Base-by-base conservation (phyloP, 1,139 yeast species). In the Chernovozyma aurita region DNA sequence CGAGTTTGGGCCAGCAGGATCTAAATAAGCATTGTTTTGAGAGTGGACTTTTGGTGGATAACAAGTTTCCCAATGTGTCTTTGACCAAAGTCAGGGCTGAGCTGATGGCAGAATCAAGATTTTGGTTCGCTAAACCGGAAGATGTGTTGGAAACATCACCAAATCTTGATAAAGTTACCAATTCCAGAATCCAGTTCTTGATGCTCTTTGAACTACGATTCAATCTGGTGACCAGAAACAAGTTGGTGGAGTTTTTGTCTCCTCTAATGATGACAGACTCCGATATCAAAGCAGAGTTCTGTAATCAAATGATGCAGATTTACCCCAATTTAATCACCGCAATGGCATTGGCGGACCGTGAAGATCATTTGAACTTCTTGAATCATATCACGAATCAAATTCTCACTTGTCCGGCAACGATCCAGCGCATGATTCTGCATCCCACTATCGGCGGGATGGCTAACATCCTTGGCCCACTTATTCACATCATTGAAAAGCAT, bases 401-500 rank as follows among this genome's bases (percentile, higher is more conserved):
- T 14, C 78, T 79, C 52, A 78, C 85, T 0, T 78, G 85, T 45
- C 85, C 85, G 1, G 70, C 73, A 7, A 74, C 78, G 25, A 71
- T 78, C 1, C 63, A 64, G 0, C 50, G 59, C 11, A 26, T 16
- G 28, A 54, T 76, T 11, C 17, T 15, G 16, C 16, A 18, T 15
- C 25, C 32, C 4, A 15, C 32, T 6, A 13, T 6, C 7, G 25
- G 24, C 5, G 26, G 24, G 9, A 17, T 36, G 18, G 57, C 65
- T 2, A 61, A 65, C 36, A 56, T 79, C 1, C 44, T 81, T 16
- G 70, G 71, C 37, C 75, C 84, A 1, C 55, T 75, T 4, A 57
- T 68, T 5, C 60, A 61, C n/a, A 44, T 77, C 6, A 69, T 78
- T 34, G 71, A 70, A 38, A 65, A 66, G 5, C 50, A 60, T 36